A percentile compares a stretch with the other conserved stretches of the same genome.
These are phyloP conservation scores for Salmacisia buchloeana DNA, from an alignment of 1,284 basidiomycete genomes.

Conservation along the genomic window DNA sequence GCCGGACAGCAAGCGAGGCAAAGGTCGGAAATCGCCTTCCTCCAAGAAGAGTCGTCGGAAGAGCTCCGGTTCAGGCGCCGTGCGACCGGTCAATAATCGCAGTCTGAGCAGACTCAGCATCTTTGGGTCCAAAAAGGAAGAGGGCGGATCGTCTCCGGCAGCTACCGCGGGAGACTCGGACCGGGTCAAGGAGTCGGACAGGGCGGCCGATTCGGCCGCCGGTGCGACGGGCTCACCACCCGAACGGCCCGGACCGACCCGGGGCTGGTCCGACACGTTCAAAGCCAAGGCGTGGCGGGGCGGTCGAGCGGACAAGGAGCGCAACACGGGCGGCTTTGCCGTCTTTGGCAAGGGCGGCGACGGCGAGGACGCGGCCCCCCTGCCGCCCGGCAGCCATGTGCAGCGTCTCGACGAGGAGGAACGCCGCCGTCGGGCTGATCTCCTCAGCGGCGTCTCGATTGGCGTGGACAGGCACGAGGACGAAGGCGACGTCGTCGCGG, in stretches of 20 bases:
- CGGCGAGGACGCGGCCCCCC: too few relatives aligned
- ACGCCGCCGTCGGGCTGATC: not conserved
- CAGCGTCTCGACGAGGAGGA: constrained; percentile 3
- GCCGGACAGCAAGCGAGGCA: not conserved
- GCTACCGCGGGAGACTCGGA: not conserved
- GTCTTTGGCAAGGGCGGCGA: not conserved
- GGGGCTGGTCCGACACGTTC: constrained; percentile 7
- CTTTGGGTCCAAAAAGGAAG: not conserved
- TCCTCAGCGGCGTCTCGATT: constrained; percentile 7
- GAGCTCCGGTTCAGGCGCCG: not conserved
- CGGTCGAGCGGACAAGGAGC: constrained; percentile 4
- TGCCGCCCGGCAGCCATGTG: not conserved
- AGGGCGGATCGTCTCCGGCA: not conserved
- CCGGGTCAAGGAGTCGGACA: too few relatives aligned
- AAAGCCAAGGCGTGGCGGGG: not conserved
- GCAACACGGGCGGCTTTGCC: constrained; percentile 2
- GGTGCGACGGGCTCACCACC: too few relatives aligned
- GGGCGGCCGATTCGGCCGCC: too few relatives aligned
- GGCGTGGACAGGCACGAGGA: not conserved
- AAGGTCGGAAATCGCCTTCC: too few relatives aligned
- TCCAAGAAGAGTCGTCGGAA: not conserved
- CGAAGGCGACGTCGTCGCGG: not conserved
- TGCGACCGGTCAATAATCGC: not conserved
- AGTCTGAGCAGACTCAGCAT: not conserved
- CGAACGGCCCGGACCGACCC: not conserved